Conservation (phyloP, 1,284 basidiomycete species). For the Schizopora paradoxa region DNA sequence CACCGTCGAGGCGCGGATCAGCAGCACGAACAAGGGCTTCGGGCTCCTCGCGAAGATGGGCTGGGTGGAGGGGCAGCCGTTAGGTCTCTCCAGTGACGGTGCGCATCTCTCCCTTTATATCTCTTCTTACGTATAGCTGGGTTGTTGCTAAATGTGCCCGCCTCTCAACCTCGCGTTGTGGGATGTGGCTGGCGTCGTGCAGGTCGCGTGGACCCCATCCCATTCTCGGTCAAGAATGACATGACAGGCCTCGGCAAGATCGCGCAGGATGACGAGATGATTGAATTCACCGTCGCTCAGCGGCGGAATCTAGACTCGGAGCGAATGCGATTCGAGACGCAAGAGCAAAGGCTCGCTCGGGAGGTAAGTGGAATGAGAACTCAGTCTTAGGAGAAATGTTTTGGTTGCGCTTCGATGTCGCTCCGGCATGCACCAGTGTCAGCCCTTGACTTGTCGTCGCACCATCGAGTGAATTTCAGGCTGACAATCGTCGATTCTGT, state of each 20-base stretch:
- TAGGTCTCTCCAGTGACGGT: conserved; percentile 75
- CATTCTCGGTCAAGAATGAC: conserved; percentile 73
- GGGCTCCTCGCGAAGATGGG: conserved; percentile 73
- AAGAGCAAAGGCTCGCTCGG: conserved; percentile 62
- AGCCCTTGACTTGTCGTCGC: too few species aligned
- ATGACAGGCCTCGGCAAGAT: conserved; percentile 72
- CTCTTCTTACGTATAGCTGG: conserved; percentile 2
- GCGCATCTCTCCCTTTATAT: conserved; percentile 21
- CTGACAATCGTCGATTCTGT: conserved; percentile 2
- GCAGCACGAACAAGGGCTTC: conserved; percentile 72
- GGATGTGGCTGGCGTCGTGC: neutral
- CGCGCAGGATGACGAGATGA: conserved; percentile 71
- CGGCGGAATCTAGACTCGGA: conserved; percentile 74
- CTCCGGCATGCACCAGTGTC: too few species aligned
- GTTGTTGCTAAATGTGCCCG: neutral
- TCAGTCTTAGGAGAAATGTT: too few species aligned
- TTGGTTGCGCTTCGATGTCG: too few species aligned
- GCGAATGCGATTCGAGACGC: conserved; percentile 69
- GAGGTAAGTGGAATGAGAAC: conserved; percentile 42
- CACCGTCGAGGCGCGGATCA: conserved; percentile 75
- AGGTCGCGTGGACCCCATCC: conserved; percentile 78
- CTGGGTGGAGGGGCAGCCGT: conserved; percentile 71
- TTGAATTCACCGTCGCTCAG: conserved; percentile 76
- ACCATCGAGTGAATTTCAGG: too few species aligned
- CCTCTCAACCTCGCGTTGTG: too few species aligned